Conservation (phyloP, 805 yeast species). For the Novakomyces olei region DNA sequence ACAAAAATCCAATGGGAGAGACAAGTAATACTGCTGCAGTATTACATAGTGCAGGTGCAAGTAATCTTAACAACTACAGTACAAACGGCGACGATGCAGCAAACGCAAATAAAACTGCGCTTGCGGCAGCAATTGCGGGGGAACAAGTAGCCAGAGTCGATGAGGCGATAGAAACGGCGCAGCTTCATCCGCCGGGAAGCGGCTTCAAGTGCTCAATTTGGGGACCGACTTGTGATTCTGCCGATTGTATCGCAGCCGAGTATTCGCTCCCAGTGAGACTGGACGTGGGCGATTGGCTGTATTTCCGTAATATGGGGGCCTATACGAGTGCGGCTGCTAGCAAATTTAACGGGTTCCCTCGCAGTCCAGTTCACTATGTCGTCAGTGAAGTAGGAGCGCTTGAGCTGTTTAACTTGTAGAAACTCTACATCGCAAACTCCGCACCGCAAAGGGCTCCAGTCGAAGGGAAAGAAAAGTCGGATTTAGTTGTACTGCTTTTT, state of each 20-base stretch:
- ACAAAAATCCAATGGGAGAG: constrained; percentile 8
- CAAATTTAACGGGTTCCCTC: constrained; percentile 70
- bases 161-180: too few relatives aligned
- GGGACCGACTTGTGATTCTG: constrained; percentile 98
- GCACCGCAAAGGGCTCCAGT: too few relatives aligned
- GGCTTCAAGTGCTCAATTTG: constrained; percentile 50
- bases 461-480: too few relatives aligned
- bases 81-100: constrained; percentile 7
- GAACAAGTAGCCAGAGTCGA: neutral
- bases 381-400: constrained; percentile 19
- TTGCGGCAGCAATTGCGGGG: constrained; percentile 6
- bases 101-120: constrained; percentile 6
- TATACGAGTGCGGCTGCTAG: constrained; percentile 88
- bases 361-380: constrained; percentile 39
- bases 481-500: too few relatives aligned
- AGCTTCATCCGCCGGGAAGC: neutral
- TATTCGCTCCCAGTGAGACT: constrained; percentile 36
- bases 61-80: constrained; percentile 6
- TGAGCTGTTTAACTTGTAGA: constrained; percentile 4
- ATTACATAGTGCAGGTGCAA: too few relatives aligned
- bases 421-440: too few relatives aligned
- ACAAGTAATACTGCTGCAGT: constrained; percentile 15
- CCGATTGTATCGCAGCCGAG: constrained; percentile 51
- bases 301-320: constrained; percentile 68
- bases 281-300: constrained; percentile 78